Conservation (phyloP, 1,139 yeast species). For the Yamadazyma pseudoaaseri region DNA sequence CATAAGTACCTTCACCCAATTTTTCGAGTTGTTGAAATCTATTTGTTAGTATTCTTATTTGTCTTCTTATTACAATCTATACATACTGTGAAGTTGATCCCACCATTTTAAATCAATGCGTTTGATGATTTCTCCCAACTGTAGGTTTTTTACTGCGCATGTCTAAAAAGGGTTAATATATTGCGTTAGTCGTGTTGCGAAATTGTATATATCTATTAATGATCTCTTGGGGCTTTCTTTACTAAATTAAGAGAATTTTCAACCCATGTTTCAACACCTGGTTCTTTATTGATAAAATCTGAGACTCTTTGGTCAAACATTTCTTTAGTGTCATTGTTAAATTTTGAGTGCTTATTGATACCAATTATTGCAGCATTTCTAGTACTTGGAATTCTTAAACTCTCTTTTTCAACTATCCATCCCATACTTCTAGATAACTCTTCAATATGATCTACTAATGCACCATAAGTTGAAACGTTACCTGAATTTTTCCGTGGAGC, state of each 20-base stretch:
- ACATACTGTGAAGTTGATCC: constrained; percentile 33
- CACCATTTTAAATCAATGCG: constrained; percentile 14
- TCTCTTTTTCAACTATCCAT: constrained; percentile 83
- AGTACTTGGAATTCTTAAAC: constrained; percentile 91
- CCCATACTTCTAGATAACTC: constrained; percentile 67
- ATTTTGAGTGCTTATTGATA: constrained; percentile 23
- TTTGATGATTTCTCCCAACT: not conserved
- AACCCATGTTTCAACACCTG: constrained; percentile 92
- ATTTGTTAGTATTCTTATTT: constrained; percentile 6
- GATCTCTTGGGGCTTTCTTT: constrained; percentile 50
- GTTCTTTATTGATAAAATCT: constrained; percentile 66
- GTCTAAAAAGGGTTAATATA: not conserved
- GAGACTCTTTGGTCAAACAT: constrained; percentile 40
- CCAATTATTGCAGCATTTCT: constrained; percentile 91
- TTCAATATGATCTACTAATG: constrained; percentile 82
- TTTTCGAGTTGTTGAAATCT: constrained; percentile 68
- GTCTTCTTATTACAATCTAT: not conserved
- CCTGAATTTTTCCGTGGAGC: constrained; percentile 30
- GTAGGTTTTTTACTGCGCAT: not conserved
- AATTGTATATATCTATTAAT: constrained; percentile 20
- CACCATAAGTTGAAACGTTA: constrained; percentile 65
- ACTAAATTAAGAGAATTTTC: constrained; percentile 69
- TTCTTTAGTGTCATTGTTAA: constrained; percentile 24
- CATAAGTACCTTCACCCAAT: constrained; percentile 97
- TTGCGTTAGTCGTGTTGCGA: not conserved